Base-by-base conservation (phyloP, 441 rosid genomes). In the Flueggea neowawraea region DNA sequence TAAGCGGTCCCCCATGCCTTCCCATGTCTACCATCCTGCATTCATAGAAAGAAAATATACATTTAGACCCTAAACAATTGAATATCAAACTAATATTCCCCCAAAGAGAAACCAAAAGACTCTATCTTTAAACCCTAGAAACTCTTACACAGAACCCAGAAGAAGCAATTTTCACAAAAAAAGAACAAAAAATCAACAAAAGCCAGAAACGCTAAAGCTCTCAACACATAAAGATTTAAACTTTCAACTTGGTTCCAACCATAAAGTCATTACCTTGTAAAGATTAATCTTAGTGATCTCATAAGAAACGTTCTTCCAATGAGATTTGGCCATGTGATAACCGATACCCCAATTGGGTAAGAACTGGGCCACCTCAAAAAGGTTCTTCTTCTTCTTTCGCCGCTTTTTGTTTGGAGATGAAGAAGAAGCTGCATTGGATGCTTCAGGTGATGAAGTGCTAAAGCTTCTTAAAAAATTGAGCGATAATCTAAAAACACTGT, bases 1-100 rank as follows among this genome's bases (percentile, higher is more conserved):
- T 84, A 86, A 74, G 80, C 97, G 63, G 89, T 50, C 2, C 99
- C 99, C 99, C 97, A 91, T 0, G 99, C 99, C 71, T 91, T 95
- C 51, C 96, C 98, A 76, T 95, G 98, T 52, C 71, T 81, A 52
- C 99, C 99, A 64, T 89, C 96, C 99, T 91, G 88, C 76, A 84
- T 66, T 47, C 57, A 64, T 33, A 48, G 41, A 36, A 36, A 36
- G 1, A 36, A 43, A 55, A 54, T 66, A 64, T 62, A 50, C 55
- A 47, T 47, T 56, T 65, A 62, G 63, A 54, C 75, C 67, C 57
- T 28, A 8, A 55, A 55, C 57, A 36, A 5, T 36, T 36, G 9
- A 47, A 47, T 14, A 47, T 4, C 50, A 47, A 11, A 43, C 57
- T 22, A 16, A 17, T 14, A 14, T 22, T 22, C 28, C 28, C 28